Conservation (phyloP, 2,329 filamentous ascomycete genomes). For the Diaporthe sp. region DNA sequence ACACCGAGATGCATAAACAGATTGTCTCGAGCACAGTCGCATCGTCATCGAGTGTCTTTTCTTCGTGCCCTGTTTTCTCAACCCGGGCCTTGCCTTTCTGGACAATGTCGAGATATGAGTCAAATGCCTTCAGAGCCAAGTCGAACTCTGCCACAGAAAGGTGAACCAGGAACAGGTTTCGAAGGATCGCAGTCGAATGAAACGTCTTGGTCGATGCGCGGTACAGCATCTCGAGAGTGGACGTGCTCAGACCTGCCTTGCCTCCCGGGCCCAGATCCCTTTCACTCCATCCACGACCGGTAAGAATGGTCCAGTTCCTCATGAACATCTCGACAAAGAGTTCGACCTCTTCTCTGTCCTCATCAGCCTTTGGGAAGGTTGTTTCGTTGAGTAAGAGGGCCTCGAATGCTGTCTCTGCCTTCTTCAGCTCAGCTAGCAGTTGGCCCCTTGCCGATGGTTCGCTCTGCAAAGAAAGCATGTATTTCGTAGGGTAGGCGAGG, state of each 20-base stretch:
- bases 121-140: constrained; percentile 88
- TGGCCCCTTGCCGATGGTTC: constrained; percentile 70
- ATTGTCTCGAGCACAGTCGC: constrained; percentile 82
- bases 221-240: constrained; percentile 89
- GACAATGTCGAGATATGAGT: constrained; percentile 91
- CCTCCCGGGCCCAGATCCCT: constrained; percentile 85
- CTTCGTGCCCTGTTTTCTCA: constrained; percentile 79
- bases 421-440: constrained; percentile 82
- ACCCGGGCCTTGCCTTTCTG: constrained; percentile 86
- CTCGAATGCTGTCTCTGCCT: constrained; percentile 85
- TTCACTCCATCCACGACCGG: constrained; percentile 84
- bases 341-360: constrained; percentile 84
- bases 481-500: constrained; percentile 69
- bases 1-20: constrained; percentile 81
- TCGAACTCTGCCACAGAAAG: constrained; percentile 91
- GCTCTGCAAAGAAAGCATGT: constrained; percentile 54
- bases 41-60: constrained; percentile 82
- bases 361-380: constrained; percentile 85
- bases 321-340: constrained; percentile 84
- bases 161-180: constrained; percentile 90
- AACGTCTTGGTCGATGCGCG: constrained; percentile 93
- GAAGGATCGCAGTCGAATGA: constrained; percentile 90
- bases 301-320: constrained; percentile 86
- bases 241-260: constrained; percentile 79
- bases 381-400: constrained; percentile 81